Evolutionary conservation across 2,329 filamentous ascomycete species (phyloP).

Genomic region (Ophiostoma piceae): DNA sequence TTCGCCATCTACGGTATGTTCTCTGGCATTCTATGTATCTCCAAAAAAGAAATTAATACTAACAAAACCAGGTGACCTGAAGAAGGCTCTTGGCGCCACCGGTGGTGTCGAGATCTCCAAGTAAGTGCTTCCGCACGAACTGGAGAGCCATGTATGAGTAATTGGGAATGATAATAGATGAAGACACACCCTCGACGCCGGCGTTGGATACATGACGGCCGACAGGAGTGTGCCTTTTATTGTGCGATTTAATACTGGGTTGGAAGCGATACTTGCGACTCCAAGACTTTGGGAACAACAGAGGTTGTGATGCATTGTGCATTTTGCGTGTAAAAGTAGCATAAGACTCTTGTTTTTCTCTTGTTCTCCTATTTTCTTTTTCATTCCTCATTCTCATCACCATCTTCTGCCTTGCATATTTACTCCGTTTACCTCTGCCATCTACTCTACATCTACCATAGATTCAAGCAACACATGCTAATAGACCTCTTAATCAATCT

Average conservation of each 20-base stretch:
- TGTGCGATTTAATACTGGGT: slow-evolving; percentile 13
- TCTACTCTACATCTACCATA: neutral
- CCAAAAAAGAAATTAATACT: neutral
- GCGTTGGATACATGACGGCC: neutral
- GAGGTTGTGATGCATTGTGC: neutral
- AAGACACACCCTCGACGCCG: neutral
- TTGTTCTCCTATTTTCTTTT: slow-evolving; percentile 8
- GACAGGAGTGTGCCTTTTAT: neutral
- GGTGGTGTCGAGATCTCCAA: slow-evolving; percentile 69
- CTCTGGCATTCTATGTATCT: slow-evolving; percentile 20
- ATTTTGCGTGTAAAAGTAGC: slow-evolving; percentile 20
- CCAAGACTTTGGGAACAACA: neutral
- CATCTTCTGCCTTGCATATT: neutral
- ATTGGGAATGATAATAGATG: slow-evolving; percentile 13
- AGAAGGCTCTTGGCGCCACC: slow-evolving; percentile 63
- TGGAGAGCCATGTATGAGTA: slow-evolving; percentile 7
- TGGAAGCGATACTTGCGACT: slow-evolving; percentile 1
- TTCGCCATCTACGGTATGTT: slow-evolving; percentile 69
- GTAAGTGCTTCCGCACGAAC: slow-evolving; percentile 29
- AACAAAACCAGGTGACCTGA: slow-evolving; percentile 45
- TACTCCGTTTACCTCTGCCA: neutral
- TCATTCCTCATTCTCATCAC: neutral
- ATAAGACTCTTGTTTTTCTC: slow-evolving; percentile 17
- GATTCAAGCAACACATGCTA: neutral
- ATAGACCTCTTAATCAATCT: neutral